Evolutionary conservation across 305 asterid genomes (phyloP).

Genomic region (Rubia tinctorum): DNA sequence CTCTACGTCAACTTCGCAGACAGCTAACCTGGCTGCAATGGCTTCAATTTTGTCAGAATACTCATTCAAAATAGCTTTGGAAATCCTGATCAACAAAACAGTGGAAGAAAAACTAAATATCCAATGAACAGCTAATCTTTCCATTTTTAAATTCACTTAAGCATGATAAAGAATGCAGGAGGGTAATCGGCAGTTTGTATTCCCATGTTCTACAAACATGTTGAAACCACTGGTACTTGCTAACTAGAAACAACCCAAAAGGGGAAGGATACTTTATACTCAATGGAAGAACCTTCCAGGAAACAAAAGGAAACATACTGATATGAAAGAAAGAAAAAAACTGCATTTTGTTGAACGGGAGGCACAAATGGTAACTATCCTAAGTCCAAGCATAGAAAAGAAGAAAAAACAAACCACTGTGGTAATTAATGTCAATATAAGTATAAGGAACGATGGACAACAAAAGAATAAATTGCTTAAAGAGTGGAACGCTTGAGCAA

Average conservation of each 20-base stretch:
- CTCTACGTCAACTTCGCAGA: slow-evolving; percentile 45
- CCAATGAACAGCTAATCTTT: background rate
- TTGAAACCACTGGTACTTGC: background rate
- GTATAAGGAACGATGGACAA: background rate
- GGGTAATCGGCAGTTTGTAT: background rate
- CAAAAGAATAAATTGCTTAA: background rate
- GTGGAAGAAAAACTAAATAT: background rate
- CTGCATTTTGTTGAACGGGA: background rate
- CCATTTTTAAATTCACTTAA: background rate
- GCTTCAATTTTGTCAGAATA: slow-evolving; percentile 75
- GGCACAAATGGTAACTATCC: background rate
- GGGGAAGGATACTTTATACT: background rate
- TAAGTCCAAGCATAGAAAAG: background rate
- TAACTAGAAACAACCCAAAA: background rate
- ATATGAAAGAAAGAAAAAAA: background rate
- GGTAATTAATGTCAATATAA: background rate
- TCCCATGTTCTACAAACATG: background rate
- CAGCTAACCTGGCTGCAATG: slow-evolving; percentile 62
- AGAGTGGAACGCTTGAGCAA: background rate
- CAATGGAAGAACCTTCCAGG: background rate
- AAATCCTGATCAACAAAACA: slow-evolving; percentile 44
- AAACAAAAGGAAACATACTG: background rate
- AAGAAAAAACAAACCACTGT: too few relatives aligned
- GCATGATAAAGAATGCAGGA: background rate
- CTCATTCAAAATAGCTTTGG: slow-evolving; percentile 65